Evolutionary conservation across 1,284 basidiomycete genomes (phyloP), one percentile per base, ranked within the genome.

Genomic region (Cryptococcus sp.): DNA sequence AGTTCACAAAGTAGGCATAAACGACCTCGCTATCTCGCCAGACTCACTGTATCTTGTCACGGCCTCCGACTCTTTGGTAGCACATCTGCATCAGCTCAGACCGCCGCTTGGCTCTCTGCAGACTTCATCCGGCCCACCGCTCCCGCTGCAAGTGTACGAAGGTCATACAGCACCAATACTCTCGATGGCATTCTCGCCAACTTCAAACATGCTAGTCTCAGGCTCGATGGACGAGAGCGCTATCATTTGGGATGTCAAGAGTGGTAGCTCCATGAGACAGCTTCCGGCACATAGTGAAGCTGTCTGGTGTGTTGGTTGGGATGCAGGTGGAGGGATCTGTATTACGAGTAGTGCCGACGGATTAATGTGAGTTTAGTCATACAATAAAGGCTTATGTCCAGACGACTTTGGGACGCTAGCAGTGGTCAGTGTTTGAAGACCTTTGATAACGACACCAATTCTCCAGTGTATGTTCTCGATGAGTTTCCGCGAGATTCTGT

Each of bases 391-490:
- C 36, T 44, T 24, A 23, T 14, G 10, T 45, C 19, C 16, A 94
- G 92, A 70, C 91, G 93, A 48, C 83, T 96, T 57, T 99, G 96
- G 96, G 93, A 98, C 67, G 86, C 90, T 0, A 86, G 91, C 50
- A 93, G 91, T 0, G 96, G 93, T 1, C 92, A 98, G 72, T 99
- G 96, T 75, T 79, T 99, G 40, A 98, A 94, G 73, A 98, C 96
- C 3, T 75, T 99, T 23, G 91, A 93, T 11, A 93, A 98, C 63
- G 91, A 93, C 64, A 90, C 93, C 58, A 94, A 94, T 76, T 88
- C 90, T 2, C 90, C 94, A 50, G 88, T 93, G 85, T 90, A 57
- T 45, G 80, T 76, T 11, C 24, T 7, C 22, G 41, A 7, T 34
- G n/a, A 11, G 24, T 36, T n/a, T 19, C 24, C 25, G 28, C 18